phyloP scores from a whole-genome alignment of 2,329 filamentous ascomycete genomes.

The Colletotrichum godetiae region DNA sequence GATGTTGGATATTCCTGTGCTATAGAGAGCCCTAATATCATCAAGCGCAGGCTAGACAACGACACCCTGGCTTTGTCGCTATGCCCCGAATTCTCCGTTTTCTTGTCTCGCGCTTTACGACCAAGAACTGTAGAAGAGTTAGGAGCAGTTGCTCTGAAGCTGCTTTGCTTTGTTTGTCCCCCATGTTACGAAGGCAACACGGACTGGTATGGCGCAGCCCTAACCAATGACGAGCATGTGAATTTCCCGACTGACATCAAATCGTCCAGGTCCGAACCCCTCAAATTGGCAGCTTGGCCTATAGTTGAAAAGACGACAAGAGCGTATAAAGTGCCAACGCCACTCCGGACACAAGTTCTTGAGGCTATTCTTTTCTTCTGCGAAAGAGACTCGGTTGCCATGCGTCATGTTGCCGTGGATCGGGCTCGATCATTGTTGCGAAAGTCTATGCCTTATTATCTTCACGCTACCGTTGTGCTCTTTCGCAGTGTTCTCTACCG shows the following conservation, averaged over 20 bases:
- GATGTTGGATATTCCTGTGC: slow-evolving; percentile 28
- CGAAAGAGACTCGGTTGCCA: slow-evolving; percentile 43
- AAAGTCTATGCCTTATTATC: slow-evolving; percentile 46
- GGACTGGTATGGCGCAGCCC: slow-evolving; percentile 39
- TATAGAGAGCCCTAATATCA: slow-evolving; percentile 31
- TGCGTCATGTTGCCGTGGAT: slow-evolving; percentile 41
- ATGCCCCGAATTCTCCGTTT: slow-evolving; percentile 11
- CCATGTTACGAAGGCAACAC: slow-evolving; percentile 47
- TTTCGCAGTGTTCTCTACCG: slow-evolving; percentile 47
- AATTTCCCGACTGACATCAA: background rate
- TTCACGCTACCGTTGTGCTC: slow-evolving; percentile 43
- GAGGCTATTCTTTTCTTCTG: slow-evolving; percentile 45
- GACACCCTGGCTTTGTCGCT: slow-evolving; percentile 38
- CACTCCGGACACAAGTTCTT: slow-evolving; percentile 38
- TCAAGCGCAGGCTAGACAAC: slow-evolving; percentile 36
- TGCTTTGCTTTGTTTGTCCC: slow-evolving; percentile 45
- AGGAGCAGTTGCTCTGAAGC: slow-evolving; percentile 36
- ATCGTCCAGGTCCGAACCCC: slow-evolving; percentile 36
- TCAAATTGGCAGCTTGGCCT: slow-evolving; percentile 43
- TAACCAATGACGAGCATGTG: background rate
- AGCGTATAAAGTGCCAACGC: slow-evolving; percentile 31
- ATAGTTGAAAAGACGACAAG: slow-evolving; percentile 38
- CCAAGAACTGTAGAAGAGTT: slow-evolving; percentile 38
- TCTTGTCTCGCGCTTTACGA: background rate
- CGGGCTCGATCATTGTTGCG: slow-evolving; percentile 40